Conservation (phyloP, 2,329 filamentous ascomycete species). For the Epichloe bromicola region DNA sequence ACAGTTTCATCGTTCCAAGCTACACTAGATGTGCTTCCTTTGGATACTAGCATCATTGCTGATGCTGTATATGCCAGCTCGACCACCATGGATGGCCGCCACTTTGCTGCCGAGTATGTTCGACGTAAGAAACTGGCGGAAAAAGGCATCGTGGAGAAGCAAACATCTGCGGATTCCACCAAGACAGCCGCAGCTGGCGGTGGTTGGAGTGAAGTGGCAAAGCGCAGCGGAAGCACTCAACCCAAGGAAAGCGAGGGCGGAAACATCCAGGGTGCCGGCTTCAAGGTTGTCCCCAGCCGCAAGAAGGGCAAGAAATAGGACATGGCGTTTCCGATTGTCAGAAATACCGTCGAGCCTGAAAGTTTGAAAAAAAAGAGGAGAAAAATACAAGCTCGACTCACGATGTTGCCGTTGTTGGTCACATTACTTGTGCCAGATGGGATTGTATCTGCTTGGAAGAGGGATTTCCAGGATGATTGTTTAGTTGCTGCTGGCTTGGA, state of each 20-base stretch:
- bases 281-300: conserved; percentile 82
- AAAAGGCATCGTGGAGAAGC: conserved; percentile 73
- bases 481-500: not conserved
- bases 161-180: conserved; percentile 41
- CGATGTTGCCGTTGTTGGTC: not conserved
- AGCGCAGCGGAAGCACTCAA: conserved; percentile 54
- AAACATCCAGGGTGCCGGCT: conserved; percentile 42
- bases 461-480: not conserved
- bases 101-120: conserved; percentile 90
- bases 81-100: conserved; percentile 79
- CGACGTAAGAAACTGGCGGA: conserved; percentile 87
- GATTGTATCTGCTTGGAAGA: not conserved
- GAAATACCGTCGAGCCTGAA: conserved; percentile 6
- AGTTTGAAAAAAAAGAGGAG: not conserved
- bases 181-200: conserved; percentile 36
- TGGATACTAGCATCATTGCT: conserved; percentile 69
- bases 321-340: conserved; percentile 6
- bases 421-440: not conserved
- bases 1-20: conserved; percentile 70
- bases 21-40: conserved; percentile 60
- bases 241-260: conserved; percentile 30
- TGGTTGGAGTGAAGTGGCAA: conserved; percentile 94
- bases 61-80: conserved; percentile 82
- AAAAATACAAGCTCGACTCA: not conserved
- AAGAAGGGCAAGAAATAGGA: conserved; percentile 76